These are phyloP conservation scores for Wickerhamiella sergipiensis DNA, from an alignment of 805 yeast species.

Conservation along the genomic window DNA sequence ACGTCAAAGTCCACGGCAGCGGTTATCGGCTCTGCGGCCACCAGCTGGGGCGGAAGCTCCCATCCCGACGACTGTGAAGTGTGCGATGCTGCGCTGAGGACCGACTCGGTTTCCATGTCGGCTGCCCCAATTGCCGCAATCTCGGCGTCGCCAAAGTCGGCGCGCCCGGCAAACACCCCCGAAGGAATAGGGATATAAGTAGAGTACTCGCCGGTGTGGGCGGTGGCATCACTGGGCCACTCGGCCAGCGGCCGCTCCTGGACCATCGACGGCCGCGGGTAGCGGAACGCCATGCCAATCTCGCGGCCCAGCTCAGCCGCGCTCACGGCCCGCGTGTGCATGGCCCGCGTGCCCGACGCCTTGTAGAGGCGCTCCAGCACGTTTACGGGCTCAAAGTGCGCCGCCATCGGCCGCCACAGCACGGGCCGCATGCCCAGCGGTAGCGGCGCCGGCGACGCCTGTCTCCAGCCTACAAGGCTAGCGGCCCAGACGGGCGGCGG, in stretches of 20 bases:
- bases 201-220: neutral
- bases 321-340: neutral
- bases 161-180: neutral
- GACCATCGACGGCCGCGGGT: neutral
- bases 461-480: neutral
- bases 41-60: neutral
- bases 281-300: neutral
- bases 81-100: neutral
- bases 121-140: too few relatives aligned
- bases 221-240: neutral
- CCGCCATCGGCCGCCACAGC: neutral
- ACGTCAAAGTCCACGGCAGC: constrained; percentile 41
- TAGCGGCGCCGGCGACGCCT: neutral
- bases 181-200: neutral
- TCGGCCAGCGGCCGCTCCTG: neutral
- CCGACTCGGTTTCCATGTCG: too few relatives aligned
- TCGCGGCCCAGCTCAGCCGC: neutral
- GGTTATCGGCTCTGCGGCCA: neutral
- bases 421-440: neutral
- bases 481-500: neutral
- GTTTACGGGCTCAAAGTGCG: neutral
- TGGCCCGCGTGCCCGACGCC: neutral
- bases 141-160: neutral
- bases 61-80: neutral
- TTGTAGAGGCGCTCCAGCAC: neutral